phyloP scores from a whole-genome alignment of 1,284 basidiomycete genomes.

The Ustilago hordei region DNA sequence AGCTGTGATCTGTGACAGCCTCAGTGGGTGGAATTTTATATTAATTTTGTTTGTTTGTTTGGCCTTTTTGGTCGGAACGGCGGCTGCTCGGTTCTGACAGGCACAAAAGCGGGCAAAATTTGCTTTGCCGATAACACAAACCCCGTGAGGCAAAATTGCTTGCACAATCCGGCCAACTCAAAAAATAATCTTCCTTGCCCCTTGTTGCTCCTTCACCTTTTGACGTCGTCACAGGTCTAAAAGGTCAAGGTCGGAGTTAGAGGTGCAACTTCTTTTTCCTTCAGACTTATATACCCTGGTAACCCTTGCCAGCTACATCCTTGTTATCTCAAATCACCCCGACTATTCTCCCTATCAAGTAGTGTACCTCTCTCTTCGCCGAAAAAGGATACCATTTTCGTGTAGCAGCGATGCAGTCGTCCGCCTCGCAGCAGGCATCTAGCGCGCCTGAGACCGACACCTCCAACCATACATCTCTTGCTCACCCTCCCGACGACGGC shows the following conservation, averaged over 20 bases:
- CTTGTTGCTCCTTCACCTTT: not conserved
- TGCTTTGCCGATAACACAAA: slow-evolving; percentile 1
- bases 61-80: not conserved
- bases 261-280: not conserved
- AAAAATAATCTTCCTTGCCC: not conserved
- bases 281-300: too few species aligned
- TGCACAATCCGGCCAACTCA: not conserved
- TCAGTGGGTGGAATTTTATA: not conserved
- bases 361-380: too few species aligned
- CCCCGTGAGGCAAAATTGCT: not conserved
- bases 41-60: not conserved
- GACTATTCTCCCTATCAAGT: too few species aligned
- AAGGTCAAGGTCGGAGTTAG: not conserved
- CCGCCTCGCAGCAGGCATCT: slow-evolving; percentile 12
- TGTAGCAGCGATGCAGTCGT: slow-evolving; percentile 4
- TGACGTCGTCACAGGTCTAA: slow-evolving; percentile 1
- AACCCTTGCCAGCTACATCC: too few species aligned
- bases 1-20: not conserved
- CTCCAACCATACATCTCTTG: slow-evolving; percentile 8
- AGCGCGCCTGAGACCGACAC: not conserved
- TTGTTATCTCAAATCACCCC: too few species aligned
- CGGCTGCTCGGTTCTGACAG: not conserved
- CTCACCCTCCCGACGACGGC: slow-evolving; percentile 31
- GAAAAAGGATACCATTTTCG: too few species aligned
- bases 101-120: not conserved